Evolutionary conservation across 1,284 basidiomycete species (phyloP).

Genomic region (Ustilago hordei): DNA sequence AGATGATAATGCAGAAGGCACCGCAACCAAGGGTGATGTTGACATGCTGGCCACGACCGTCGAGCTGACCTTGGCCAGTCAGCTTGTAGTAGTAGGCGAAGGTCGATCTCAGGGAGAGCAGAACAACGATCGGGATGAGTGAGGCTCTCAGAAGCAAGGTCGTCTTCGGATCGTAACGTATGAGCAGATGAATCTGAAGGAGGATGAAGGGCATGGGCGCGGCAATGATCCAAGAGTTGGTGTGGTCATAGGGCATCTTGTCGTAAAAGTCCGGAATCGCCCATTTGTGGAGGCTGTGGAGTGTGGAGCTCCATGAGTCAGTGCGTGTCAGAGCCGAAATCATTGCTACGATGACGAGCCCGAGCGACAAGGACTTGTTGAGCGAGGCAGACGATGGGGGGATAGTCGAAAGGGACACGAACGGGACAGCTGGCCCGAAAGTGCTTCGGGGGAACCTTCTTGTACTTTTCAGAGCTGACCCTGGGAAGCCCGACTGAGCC

Average conservation of each 20-base stretch:
- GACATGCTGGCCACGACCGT: constrained; percentile 29
- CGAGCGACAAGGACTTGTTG: background rate
- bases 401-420: background rate
- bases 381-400: background rate
- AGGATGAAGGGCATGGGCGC: constrained; percentile 17
- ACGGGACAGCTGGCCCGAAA: too few relatives aligned
- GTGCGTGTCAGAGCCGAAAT: background rate
- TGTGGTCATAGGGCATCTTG: constrained; percentile 21
- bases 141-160: constrained; percentile 27
- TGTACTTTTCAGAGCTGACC: background rate
- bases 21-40: constrained; percentile 28
- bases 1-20: constrained; percentile 12
- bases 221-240: constrained; percentile 18
- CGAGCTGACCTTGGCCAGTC: constrained; percentile 20
- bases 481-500: background rate
- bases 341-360: background rate
- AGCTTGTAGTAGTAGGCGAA: constrained; percentile 30
- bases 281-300: constrained; percentile 12
- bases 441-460: background rate
- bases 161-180: constrained; percentile 22
- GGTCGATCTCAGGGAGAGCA: constrained; percentile 20
- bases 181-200: constrained; percentile 38
- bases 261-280: constrained; percentile 31
- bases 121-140: constrained; percentile 24
- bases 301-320: background rate